These are phyloP conservation scores for Aureobasidium zeae DNA, from an alignment of 2,329 filamentous ascomycete species.

Conservation along the genomic window DNA sequence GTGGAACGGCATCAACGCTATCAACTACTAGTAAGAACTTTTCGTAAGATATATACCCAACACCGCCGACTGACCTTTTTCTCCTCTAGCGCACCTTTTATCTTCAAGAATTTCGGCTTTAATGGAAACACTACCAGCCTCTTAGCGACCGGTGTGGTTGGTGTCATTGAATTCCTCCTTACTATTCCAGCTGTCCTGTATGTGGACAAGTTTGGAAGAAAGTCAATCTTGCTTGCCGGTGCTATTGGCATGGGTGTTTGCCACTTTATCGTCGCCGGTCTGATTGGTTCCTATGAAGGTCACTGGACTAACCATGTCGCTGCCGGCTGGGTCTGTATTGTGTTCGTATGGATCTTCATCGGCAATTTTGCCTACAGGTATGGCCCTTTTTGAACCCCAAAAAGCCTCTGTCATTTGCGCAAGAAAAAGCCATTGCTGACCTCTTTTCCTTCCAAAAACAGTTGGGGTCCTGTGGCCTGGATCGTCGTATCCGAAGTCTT, in stretches of 20 bases:
- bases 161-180: conserved; percentile 57
- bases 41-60: conserved; percentile 20
- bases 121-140: conserved; percentile 41
- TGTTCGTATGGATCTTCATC: conserved; percentile 65
- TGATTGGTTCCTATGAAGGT: conserved; percentile 21
- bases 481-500: conserved; percentile 23
- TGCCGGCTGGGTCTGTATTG: conserved; percentile 41
- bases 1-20: conserved; percentile 37
- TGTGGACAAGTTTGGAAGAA: conserved; percentile 57
- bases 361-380: conserved; percentile 57
- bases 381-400: no score
- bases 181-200: conserved; percentile 57
- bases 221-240: conserved; percentile 42
- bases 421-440: background rate
- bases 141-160: conserved; percentile 58
- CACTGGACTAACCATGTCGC: conserved; percentile 22
- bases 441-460: background rate
- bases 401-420: no score
- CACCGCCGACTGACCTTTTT: background rate
- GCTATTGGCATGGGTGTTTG: conserved; percentile 25
- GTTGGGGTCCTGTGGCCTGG: conserved; percentile 44
- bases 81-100: conserved; percentile 30
- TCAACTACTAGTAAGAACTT: conserved; percentile 32
- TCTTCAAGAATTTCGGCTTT: conserved; percentile 40
- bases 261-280: conserved; percentile 26